Evolutionary conservation across 2,329 filamentous ascomycete species (phyloP).

Genomic region (Fonsecaea nubica): DNA sequence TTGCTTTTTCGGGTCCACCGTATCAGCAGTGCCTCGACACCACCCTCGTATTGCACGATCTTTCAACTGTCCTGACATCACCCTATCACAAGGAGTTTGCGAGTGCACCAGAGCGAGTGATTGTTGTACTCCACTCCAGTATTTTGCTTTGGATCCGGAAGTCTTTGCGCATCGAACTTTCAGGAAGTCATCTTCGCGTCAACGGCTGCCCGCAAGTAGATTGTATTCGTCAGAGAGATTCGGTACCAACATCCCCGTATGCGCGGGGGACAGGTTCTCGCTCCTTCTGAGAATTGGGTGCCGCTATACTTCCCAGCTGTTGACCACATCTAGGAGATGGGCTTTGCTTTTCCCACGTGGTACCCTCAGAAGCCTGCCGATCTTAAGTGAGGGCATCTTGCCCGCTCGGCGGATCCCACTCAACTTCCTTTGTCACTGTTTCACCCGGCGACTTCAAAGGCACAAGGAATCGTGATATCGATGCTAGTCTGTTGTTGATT

Average conservation of each 20-base stretch:
- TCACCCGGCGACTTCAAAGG: conserved; percentile 13
- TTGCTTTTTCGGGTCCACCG: conserved; percentile 17
- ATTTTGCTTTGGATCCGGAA: conserved; percentile 13
- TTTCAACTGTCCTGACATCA: conserved; percentile 20
- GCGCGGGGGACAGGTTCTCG: conserved; percentile 13
- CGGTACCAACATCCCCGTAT: conserved; percentile 11
- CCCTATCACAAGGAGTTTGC: conserved; percentile 17
- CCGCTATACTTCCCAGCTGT: conserved; percentile 6
- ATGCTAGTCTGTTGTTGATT: conserved; percentile 28
- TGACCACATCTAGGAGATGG: conserved; percentile 3
- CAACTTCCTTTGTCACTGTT: conserved; percentile 10
- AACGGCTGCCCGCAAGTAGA: conserved; percentile 3
- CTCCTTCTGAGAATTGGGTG: neutral
- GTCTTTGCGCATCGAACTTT: conserved; percentile 14
- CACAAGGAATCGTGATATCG: conserved; percentile 21
- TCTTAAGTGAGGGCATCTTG: conserved; percentile 17
- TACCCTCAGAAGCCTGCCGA: conserved; percentile 2
- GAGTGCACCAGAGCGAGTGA: conserved; percentile 4
- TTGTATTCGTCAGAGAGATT: conserved; percentile 18
- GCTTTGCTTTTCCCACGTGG: conserved; percentile 13
- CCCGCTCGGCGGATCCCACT: conserved; percentile 13
- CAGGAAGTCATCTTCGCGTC: conserved; percentile 21
- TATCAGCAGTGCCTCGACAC: conserved; percentile 22
- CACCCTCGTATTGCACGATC: conserved; percentile 18
- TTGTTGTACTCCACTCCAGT: conserved; percentile 14